phyloP scores from a whole-genome alignment of 805 yeast species.

The Monosporozyma aquatica region DNA sequence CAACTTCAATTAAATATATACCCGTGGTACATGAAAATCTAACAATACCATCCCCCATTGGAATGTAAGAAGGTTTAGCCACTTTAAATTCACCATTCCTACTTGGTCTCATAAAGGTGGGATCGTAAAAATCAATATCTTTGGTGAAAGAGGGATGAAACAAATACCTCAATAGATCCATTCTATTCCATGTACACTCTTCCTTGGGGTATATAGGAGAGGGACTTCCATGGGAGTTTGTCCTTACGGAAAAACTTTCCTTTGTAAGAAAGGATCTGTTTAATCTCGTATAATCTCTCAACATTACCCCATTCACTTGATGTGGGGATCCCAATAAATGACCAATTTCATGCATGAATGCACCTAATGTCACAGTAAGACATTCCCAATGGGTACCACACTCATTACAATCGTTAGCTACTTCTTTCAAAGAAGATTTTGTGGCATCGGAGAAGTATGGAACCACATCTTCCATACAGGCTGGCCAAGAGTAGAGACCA shows the following conservation, averaged over 20 bases:
- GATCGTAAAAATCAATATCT: constrained; percentile 54
- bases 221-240: constrained; percentile 38
- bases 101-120: constrained; percentile 30
- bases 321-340: constrained; percentile 89
- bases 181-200: constrained; percentile 81
- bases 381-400: constrained; percentile 90
- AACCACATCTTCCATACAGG: constrained; percentile 59
- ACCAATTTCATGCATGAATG: constrained; percentile 93
- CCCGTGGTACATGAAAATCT: constrained; percentile 53
- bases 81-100: constrained; percentile 23
- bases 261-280: constrained; percentile 73
- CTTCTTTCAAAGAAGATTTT: constrained; percentile 49
- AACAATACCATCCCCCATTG: constrained; percentile 38
- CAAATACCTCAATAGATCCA: constrained; percentile 68
- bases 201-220: constrained; percentile 45
- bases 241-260: constrained; percentile 51
- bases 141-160: constrained; percentile 72
- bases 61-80: constrained; percentile 36
- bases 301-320: constrained; percentile 83
- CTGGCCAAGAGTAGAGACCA: constrained; percentile 88
- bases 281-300: constrained; percentile 72
- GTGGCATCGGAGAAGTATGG: constrained; percentile 69
- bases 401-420: constrained; percentile 84
- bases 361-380: constrained; percentile 76
- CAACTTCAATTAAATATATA: constrained; percentile 64